Percentiles rank a stretch among this genome's conserved stretches.
Conservation (phyloP, 306 rosid species). For the Vigna reflexopilosa region DNA sequence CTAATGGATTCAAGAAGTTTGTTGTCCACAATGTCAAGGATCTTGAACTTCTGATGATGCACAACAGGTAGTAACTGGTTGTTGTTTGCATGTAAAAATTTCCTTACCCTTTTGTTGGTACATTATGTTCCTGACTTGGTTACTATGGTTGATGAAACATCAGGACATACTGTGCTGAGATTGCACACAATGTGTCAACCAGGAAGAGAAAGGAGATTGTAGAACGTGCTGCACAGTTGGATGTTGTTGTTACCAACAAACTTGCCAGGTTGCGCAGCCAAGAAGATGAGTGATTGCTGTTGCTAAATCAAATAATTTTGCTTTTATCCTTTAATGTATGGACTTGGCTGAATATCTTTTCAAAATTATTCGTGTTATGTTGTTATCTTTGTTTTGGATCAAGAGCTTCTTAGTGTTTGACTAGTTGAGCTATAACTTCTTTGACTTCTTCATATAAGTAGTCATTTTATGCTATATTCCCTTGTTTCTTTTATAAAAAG, state of each 20-base stretch:
- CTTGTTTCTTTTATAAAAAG: neutral
- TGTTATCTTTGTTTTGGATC: conserved; percentile 27
- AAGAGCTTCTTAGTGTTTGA: conserved; percentile 2
- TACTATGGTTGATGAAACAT: neutral
- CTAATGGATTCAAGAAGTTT: conserved; percentile 52
- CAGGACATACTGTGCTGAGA: conserved; percentile 83
- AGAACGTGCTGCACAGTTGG: conserved; percentile 81
- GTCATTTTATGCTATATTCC: neutral
- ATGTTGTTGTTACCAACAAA: conserved; percentile 78
- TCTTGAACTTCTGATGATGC: conserved; percentile 81
- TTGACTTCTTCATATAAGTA: neutral
- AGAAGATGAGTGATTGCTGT: conserved; percentile 66
- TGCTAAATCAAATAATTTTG: conserved; percentile 17
- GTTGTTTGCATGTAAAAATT: neutral
- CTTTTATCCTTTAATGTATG: conserved; percentile 17
- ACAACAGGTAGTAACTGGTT: conserved; percentile 61
- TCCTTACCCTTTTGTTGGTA: neutral
- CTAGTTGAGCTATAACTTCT: conserved; percentile 5
- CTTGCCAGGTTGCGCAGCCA: conserved; percentile 82
- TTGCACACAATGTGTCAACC: conserved; percentile 46
- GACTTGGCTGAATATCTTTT: conserved; percentile 13
- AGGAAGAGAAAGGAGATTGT: conserved; percentile 74
- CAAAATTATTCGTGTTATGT: conserved; percentile 12
- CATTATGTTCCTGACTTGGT: neutral
- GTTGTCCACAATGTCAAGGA: conserved; percentile 49